Percentiles rank a stretch among this genome's conserved stretches.
phyloP scores from a whole-genome alignment of 441 rosid species.

The Geranium incanum region DNA sequence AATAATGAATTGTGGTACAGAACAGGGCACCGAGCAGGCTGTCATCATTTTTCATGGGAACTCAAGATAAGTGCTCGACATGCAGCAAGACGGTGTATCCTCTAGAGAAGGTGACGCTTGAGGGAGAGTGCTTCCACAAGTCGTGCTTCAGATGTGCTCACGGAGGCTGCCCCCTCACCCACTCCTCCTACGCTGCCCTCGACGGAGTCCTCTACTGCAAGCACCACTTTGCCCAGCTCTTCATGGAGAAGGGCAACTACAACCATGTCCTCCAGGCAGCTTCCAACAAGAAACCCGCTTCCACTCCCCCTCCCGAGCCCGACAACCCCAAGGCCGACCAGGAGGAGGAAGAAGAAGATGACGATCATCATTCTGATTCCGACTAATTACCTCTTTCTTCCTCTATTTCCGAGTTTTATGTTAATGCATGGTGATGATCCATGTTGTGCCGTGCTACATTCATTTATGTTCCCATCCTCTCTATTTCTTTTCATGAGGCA shows the following conservation, averaged over 20 bases:
- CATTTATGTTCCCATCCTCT: too few relatives aligned
- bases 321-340: conserved; percentile 15
- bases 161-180: conserved; percentile 82
- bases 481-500: too few relatives aligned
- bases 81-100: conserved; percentile 88
- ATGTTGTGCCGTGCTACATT: too few relatives aligned
- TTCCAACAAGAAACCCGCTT: conserved; percentile 51
- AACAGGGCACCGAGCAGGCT: conserved; percentile 68
- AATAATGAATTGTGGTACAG: conserved; percentile 31
- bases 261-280: conserved; percentile 74
- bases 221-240: conserved; percentile 87
- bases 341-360: too few relatives aligned
- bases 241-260: conserved; percentile 88
- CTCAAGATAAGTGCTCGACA: conserved; percentile 86
- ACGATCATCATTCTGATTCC: too few relatives aligned
- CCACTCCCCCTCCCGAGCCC: conserved; percentile 43
- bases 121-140: conserved; percentile 89
- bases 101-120: conserved; percentile 89
- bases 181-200: conserved; percentile 85
- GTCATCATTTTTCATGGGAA: conserved; percentile 77
- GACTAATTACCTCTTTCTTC: too few relatives aligned
- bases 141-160: conserved; percentile 92
- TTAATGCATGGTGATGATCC: too few relatives aligned
- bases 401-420: too few relatives aligned
- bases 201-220: conserved; percentile 84